Percentiles rank a stretch among this genome's conserved stretches.
Conservation (phyloP, 306 rosid species). For the Bauhinia variegata region DNA sequence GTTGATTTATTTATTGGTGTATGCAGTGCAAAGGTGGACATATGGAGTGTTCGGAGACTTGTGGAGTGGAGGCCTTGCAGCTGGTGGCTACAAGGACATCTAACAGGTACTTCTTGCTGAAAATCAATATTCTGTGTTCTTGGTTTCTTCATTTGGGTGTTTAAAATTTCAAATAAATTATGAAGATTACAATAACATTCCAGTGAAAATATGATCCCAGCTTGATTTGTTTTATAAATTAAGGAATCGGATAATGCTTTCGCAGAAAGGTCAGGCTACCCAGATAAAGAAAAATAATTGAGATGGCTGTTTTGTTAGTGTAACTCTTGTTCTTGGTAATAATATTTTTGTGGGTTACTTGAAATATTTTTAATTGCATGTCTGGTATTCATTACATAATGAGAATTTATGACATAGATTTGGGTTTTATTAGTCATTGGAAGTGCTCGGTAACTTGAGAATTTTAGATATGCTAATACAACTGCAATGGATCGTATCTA, state of each 20-base stretch:
- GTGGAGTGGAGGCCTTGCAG: conserved; percentile 91
- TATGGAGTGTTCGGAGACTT: conserved; percentile 80
- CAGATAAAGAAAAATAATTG: background rate
- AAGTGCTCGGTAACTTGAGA: conserved; percentile 8
- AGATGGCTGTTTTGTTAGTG: background rate
- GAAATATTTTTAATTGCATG: conserved; percentile 22
- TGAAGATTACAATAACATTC: conserved; percentile 3
- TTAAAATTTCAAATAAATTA: background rate
- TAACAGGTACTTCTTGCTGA: conserved; percentile 54
- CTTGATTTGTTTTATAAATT: conserved; percentile 1
- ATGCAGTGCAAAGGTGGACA: conserved; percentile 57
- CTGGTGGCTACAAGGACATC: conserved; percentile 82
- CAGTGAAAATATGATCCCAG: conserved; percentile 13
- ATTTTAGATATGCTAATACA: no score
- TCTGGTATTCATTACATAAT: background rate
- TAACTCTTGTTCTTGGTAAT: background rate
- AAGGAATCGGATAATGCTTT: background rate
- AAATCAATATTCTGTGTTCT: background rate
- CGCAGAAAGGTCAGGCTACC: background rate
- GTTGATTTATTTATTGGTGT: conserved; percentile 30
- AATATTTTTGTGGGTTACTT: background rate
- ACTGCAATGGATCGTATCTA: conserved; percentile 11
- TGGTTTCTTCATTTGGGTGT: conserved; percentile 14
- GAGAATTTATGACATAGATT: conserved; percentile 12
- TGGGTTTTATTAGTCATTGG: conserved; percentile 13